phyloP scores from a whole-genome alignment of 75 land plant species.

The Isoetes taiwanensis region DNA sequence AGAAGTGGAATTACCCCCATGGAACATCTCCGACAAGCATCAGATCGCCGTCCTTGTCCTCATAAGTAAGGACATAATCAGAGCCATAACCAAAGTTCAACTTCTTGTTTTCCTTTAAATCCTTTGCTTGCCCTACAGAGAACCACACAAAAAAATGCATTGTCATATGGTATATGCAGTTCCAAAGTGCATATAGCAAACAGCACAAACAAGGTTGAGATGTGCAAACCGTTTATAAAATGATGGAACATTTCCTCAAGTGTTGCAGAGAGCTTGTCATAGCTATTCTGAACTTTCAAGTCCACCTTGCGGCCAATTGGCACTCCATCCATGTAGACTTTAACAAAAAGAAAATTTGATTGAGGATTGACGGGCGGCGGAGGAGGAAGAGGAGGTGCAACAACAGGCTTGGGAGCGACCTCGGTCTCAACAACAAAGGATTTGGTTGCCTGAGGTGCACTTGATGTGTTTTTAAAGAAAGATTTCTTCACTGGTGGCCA shows the following conservation, averaged over 20 bases:
- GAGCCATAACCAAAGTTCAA: slow-evolving; percentile 37
- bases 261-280: slow-evolving; percentile 34
- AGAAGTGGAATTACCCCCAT: slow-evolving; percentile 46
- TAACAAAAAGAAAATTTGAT: slow-evolving; percentile 35
- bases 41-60: slow-evolving; percentile 82
- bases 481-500: slow-evolving; percentile 69
- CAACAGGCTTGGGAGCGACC: no score
- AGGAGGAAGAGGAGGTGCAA: no score
- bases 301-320: slow-evolving; percentile 68
- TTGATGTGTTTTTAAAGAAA: no score
- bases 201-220: no score
- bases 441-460: no score
- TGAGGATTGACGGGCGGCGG: not conserved
- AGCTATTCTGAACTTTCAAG: slow-evolving; percentile 41
- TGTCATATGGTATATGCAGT: no score
- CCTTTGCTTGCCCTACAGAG: not conserved
- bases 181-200: no score
- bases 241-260: slow-evolving; percentile 58
- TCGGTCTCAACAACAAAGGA: no score
- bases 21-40: slow-evolving; percentile 95
- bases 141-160: no score
- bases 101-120: slow-evolving; percentile 9
- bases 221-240: not conserved
- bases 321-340: slow-evolving; percentile 79
- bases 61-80: slow-evolving; percentile 69